Conservation (phyloP, 768 basidiomycete genomes). For the Agaricus bisporus region DNA sequence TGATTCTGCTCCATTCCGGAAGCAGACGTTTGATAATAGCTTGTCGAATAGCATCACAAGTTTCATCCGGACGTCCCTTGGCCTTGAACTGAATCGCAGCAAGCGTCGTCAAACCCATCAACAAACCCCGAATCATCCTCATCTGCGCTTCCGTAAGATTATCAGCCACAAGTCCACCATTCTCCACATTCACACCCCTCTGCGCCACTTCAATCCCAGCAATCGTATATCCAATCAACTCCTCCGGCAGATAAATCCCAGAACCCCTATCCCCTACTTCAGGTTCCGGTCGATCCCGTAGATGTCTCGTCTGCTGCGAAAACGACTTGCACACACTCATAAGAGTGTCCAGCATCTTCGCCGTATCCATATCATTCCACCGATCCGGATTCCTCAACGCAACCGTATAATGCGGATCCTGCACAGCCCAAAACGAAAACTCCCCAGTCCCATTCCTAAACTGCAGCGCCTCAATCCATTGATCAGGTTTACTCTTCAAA, state of each 20-base stretch:
- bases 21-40: conserved; percentile 85
- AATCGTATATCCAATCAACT: conserved; percentile 86
- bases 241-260: conserved; percentile 88
- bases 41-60: conserved; percentile 70
- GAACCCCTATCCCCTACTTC: conserved; percentile 70
- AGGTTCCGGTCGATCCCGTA: conserved; percentile 72
- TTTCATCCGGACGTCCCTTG: conserved; percentile 65
- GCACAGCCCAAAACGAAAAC: conserved; percentile 84
- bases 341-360: conserved; percentile 85
- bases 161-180: conserved; percentile 57
- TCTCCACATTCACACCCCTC: conserved; percentile 45
- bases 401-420: conserved; percentile 63
- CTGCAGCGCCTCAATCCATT: conserved; percentile 64
- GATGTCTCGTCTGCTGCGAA: conserved; percentile 79
- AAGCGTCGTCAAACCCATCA: conserved; percentile 63
- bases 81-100: conserved; percentile 68
- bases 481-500: conserved; percentile 76
- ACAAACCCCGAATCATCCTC: conserved; percentile 70
- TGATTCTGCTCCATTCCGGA: conserved; percentile 88
- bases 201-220: conserved; percentile 74
- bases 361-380: conserved; percentile 48
- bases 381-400: conserved; percentile 47
- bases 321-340: conserved; percentile 72
- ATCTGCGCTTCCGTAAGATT: conserved; percentile 72
- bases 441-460: conserved; percentile 80